Conservation (phyloP, 208 protist genomes). For the Trypanosoma melophagium region DNA sequence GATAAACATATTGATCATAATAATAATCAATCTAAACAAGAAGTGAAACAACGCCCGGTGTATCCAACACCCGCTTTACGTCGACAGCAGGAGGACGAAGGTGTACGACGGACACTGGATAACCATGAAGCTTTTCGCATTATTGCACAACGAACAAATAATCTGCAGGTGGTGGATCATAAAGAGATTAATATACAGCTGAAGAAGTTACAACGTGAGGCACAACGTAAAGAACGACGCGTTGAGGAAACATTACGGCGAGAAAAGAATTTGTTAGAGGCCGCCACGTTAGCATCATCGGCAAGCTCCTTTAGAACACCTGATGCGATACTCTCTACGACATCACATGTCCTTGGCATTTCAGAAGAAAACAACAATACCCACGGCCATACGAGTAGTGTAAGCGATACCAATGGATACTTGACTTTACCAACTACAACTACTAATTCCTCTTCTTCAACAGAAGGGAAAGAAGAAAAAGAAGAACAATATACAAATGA, state of each 20-base stretch:
- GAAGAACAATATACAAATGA: slow-evolving; percentile 1
- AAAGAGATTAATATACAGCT: slow-evolving; percentile 88
- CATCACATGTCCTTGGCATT: slow-evolving; percentile 44
- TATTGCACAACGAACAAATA: slow-evolving; percentile 87
- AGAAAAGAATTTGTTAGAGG: slow-evolving; percentile 66
- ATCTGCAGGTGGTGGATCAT: slow-evolving; percentile 88
- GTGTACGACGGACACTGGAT: no score
- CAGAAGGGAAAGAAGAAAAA: background rate
- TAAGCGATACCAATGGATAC: background rate
- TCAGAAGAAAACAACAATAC: background rate
- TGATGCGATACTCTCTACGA: slow-evolving; percentile 17
- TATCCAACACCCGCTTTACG: slow-evolving; percentile 71
- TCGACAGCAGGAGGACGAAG: slow-evolving; percentile 59
- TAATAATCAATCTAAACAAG: no score
- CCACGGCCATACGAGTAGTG: background rate
- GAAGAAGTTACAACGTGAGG: slow-evolving; percentile 58
- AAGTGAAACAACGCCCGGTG: no score
- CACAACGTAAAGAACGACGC: slow-evolving; percentile 45
- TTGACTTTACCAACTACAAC: background rate
- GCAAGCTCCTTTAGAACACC: slow-evolving; percentile 51
- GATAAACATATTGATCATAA: slow-evolving; percentile 12
- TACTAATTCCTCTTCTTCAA: background rate
- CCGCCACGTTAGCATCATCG: slow-evolving; percentile 62
- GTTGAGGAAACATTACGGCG: slow-evolving; percentile 56
- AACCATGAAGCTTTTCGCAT: slow-evolving; percentile 88